Evolutionary conservation across 2,329 filamentous ascomycete genomes (phyloP).

Genomic region (Coniochaeta pulveracea): DNA sequence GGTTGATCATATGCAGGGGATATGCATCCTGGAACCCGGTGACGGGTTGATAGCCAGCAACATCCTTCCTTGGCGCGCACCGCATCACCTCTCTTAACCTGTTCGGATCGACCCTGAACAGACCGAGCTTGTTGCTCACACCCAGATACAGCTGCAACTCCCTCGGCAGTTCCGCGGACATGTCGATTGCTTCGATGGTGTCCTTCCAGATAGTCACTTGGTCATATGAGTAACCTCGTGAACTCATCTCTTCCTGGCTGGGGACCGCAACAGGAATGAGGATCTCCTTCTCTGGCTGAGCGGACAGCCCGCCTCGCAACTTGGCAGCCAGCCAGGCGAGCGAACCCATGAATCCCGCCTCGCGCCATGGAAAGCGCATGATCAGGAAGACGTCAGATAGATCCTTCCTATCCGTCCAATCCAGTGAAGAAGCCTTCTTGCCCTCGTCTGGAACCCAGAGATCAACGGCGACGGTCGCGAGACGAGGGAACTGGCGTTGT

Average conservation of each 20-base stretch:
- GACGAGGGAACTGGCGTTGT: conserved; percentile 53
- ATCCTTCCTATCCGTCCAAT: conserved; percentile 33
- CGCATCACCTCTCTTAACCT: conserved; percentile 46
- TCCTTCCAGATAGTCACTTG: conserved; percentile 58
- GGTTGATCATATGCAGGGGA: conserved; percentile 56
- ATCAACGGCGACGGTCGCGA: conserved; percentile 59
- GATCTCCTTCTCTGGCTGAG: conserved; percentile 51
- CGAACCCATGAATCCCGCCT: conserved; percentile 33
- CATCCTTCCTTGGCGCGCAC: conserved; percentile 45
- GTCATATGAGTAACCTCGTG: conserved; percentile 46
- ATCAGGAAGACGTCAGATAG: conserved; percentile 47
- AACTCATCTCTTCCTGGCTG: conserved; percentile 40
- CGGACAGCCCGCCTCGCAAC: conserved; percentile 33
- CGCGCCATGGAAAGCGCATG: conserved; percentile 53
- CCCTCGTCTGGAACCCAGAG: conserved; percentile 57
- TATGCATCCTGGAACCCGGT: conserved; percentile 65
- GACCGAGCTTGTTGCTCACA: conserved; percentile 49
- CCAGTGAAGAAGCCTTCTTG: conserved; percentile 22
- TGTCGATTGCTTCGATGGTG: conserved; percentile 39
- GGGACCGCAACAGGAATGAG: conserved; percentile 55
- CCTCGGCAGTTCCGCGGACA: conserved; percentile 44
- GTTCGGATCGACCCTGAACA: conserved; percentile 56
- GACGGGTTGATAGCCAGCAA: conserved; percentile 51
- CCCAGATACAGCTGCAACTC: conserved; percentile 58
- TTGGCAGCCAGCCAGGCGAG: conserved; percentile 36